Evolutionary conservation across 2,329 filamentous ascomycete species (phyloP), one percentile per base, ranked within the genome.

Genomic region (Verticillium klebahnii): DNA sequence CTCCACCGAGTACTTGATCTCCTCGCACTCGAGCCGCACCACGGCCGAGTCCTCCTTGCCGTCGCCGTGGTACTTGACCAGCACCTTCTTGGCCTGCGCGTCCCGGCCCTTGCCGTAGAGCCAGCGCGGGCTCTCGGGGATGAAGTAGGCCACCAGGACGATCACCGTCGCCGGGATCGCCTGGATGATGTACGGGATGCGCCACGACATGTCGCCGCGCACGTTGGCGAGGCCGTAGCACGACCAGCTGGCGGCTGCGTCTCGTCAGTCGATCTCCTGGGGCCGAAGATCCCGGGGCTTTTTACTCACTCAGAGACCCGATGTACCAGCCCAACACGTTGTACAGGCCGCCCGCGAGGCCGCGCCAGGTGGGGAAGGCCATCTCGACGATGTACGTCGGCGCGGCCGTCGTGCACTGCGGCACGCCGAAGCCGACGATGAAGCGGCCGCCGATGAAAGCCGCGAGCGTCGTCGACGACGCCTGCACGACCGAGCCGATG

Each of bases 1-100:
- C 50, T 56, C 60, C 1, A 61, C 25, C 9, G 60, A 56, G 25
- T 56, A 34, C 19, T 56, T 55, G 63, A 85, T 85, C 68, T 85
- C 81, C 5, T 74, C 70, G 61, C 75, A 80, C 62, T 85, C 80
- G 62, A 79, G 77, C 56, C 78, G 75, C 2, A 84, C 81, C 15
- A 77, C 73, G 1, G 74, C 66, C 59, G 80, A 68, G 29, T 70
- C 65, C 37, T 65, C 65, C 63, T 72, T 67, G 34, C 69, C 71
- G 55, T 71, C 68, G 56, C 71, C 70, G 60, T 70, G 69, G 36
- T 71, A 72, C 45, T 68, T 69, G 37, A 70, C 71, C 2, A 78
- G 66, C 32, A 78, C 71, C 0, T 57, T 59, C 1, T 68, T 70
- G 3, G 75, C 76, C 54, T 70, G 32, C 0, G 76, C 74, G 12